Conservation (phyloP, 2,329 filamentous ascomycete species). For the Colletotrichum lindemuthianum region DNA sequence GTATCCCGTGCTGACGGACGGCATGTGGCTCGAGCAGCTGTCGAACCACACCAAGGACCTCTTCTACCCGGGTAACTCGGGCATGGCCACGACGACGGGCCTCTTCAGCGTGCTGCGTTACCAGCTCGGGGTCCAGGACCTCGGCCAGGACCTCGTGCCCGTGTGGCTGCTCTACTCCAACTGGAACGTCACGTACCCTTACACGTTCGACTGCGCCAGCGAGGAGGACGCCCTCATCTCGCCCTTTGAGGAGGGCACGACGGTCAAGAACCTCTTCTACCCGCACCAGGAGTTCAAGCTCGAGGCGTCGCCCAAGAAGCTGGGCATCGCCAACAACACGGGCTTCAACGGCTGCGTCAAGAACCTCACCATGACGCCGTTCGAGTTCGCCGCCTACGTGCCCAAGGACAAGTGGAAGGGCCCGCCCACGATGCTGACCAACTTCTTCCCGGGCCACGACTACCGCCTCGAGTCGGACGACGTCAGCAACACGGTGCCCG, state of each 20-base stretch:
- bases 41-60: slow-evolving; percentile 62
- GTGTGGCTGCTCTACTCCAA: slow-evolving; percentile 66
- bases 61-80: slow-evolving; percentile 61
- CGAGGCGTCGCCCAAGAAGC: slow-evolving; percentile 52
- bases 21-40: slow-evolving; percentile 63
- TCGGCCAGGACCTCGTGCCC: slow-evolving; percentile 60
- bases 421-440: slow-evolving; percentile 68
- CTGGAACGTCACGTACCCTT: slow-evolving; percentile 58
- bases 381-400: slow-evolving; percentile 70
- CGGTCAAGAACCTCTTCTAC: slow-evolving; percentile 71
- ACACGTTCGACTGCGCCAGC: slow-evolving; percentile 64
- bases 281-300: slow-evolving; percentile 67
- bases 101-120: slow-evolving; percentile 69
- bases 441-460: slow-evolving; percentile 70
- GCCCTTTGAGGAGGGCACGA: slow-evolving; percentile 64
- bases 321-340: slow-evolving; percentile 58
- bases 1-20: slow-evolving; percentile 70
- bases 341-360: slow-evolving; percentile 65
- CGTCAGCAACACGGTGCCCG: slow-evolving; percentile 38
- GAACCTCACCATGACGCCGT: slow-evolving; percentile 62
- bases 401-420: slow-evolving; percentile 58
- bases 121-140: slow-evolving; percentile 45
- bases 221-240: slow-evolving; percentile 61
- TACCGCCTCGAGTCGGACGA: slow-evolving; percentile 58
- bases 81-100: slow-evolving; percentile 62